Percentiles rank a stretch among this genome's conserved stretches.
phyloP scores from a whole-genome alignment of 2,329 filamentous ascomycete species.

The Paracamarosporium sp. region DNA sequence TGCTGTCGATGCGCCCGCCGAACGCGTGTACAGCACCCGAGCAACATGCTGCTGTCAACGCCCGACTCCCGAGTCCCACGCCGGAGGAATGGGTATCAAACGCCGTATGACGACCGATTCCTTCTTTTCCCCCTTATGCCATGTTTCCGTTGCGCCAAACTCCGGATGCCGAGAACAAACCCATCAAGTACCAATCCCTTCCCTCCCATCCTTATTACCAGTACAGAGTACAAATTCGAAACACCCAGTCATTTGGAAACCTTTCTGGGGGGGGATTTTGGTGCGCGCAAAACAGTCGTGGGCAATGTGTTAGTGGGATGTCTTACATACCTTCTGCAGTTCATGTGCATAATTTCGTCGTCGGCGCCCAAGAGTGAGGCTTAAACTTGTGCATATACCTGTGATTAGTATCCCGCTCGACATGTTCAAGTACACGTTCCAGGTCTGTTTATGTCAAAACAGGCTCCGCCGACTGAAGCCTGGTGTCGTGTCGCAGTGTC shows the following conservation, averaged over 20 bases:
- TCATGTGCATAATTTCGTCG: background rate
- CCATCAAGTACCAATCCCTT: background rate
- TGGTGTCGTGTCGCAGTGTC: constrained; percentile 8
- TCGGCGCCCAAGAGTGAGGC: background rate
- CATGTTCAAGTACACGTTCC: background rate
- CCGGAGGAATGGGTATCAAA: constrained; percentile 8
- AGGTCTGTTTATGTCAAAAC: background rate
- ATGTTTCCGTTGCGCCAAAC: background rate
- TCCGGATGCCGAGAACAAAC: constrained; percentile 5
- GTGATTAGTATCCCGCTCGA: background rate
- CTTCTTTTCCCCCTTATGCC: background rate
- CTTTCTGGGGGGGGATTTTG: background rate
- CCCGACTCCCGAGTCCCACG: background rate
- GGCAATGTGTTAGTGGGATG: background rate
- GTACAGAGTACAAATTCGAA: background rate
- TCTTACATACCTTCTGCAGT: constrained; percentile 1
- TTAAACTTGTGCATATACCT: background rate
- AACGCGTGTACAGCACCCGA: background rate
- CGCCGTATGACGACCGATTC: background rate
- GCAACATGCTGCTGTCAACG: background rate
- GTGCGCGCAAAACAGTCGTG: background rate
- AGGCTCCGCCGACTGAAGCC: background rate
- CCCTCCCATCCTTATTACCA: background rate
- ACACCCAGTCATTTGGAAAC: background rate
- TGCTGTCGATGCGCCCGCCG: no score